phyloP scores from a whole-genome alignment of 139 green algal genomes.

The Tetraselmis chui region DNA sequence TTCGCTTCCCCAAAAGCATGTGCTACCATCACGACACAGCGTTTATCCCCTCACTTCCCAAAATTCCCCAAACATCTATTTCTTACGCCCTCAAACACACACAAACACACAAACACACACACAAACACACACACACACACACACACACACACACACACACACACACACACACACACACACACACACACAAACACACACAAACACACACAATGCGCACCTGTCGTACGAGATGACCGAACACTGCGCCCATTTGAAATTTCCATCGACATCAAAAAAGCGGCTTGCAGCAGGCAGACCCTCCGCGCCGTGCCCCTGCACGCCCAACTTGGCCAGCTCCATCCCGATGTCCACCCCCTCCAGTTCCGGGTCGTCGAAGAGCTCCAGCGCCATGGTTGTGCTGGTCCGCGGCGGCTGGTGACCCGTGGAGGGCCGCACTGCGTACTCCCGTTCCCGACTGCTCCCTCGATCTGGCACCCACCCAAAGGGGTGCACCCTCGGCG shows the following conservation, averaged over 20 bases:
- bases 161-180: neutral
- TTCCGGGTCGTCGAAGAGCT: constrained; percentile 57
- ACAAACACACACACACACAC: too few species aligned
- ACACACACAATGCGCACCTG: too few species aligned
- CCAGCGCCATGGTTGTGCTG: constrained; percentile 37
- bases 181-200: too few species aligned
- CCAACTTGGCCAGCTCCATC: constrained; percentile 23
- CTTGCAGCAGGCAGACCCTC: constrained; percentile 35
- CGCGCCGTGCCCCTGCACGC: neutral
- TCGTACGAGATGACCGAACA: constrained; percentile 26
- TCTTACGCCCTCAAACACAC: too few species aligned
- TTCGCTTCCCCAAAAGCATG: neutral
- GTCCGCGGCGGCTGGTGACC: constrained; percentile 31
- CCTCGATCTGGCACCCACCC: constrained; percentile 35
- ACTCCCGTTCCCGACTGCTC: constrained; percentile 3
- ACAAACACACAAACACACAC: too few species aligned
- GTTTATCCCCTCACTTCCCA: neutral
- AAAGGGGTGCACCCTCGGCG: constrained; percentile 19
- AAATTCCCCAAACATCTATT: neutral
- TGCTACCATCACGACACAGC: neutral
- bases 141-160: constrained; percentile 10
- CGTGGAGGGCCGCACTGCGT: constrained; percentile 28
- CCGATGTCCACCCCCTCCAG: constrained; percentile 36
- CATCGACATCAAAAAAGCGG: constrained; percentile 45
- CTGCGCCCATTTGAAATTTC: constrained; percentile 46